Evolutionary conservation across 495 filamentous ascomycete species (phyloP).

Genomic region (Penicillium dipodomyicola): DNA sequence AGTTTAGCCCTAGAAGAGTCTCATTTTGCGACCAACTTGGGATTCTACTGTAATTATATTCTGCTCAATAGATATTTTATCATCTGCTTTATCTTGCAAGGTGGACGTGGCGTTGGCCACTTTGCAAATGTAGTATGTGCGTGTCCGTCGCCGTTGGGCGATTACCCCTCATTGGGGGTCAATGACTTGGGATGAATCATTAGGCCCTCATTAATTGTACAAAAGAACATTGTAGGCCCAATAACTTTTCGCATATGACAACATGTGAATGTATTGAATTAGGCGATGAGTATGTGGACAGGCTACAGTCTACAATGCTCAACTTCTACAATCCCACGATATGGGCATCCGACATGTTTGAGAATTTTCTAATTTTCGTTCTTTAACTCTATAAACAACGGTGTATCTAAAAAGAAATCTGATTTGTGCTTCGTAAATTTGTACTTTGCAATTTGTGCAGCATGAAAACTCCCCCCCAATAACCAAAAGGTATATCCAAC

Average conservation of each 20-base stretch:
- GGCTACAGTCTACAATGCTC: not conserved
- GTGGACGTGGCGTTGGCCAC: not conserved
- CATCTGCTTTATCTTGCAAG: not conserved
- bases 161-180: too few species aligned
- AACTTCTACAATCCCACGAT: not conserved
- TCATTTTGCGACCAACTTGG: not conserved
- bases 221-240: too few species aligned
- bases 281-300: not conserved
- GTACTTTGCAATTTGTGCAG: slow-evolving; percentile 6
- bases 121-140: not conserved
- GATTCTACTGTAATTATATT: not conserved
- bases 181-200: too few species aligned
- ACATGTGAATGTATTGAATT: not conserved
- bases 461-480: slow-evolving; percentile 7
- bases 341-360: not conserved
- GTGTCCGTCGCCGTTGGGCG: not conserved
- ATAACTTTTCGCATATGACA: too few species aligned
- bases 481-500: slow-evolving; percentile 7
- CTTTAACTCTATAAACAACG: not conserved
- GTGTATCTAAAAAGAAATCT: not conserved
- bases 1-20: not conserved
- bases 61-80: not conserved
- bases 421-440: slow-evolving; percentile 2
- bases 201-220: too few species aligned
- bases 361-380: not conserved